phyloP scores from a whole-genome alignment of 2,329 filamentous ascomycete species.

The Alternaria gansuensis region DNA sequence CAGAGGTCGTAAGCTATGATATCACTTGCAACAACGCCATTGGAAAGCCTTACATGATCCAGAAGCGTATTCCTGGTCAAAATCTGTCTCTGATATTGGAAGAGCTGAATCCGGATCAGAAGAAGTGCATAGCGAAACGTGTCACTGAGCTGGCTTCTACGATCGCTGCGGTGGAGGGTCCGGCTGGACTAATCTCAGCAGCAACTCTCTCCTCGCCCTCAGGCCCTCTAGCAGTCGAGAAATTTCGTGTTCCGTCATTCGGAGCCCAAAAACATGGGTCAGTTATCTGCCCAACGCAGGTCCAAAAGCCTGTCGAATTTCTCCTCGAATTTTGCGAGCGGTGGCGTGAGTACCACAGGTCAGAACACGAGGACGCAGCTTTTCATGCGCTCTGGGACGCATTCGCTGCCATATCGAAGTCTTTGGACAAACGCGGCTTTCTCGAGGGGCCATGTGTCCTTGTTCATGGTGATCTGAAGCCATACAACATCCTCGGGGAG shows the following conservation, averaged over 20 bases:
- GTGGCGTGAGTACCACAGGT: slow-evolving; percentile 17
- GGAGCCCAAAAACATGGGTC: not conserved
- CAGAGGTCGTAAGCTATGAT: too few relatives aligned
- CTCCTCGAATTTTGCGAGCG: slow-evolving; percentile 21
- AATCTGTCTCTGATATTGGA: slow-evolving; percentile 8
- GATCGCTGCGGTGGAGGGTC: slow-evolving; percentile 4
- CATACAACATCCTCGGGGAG: slow-evolving; percentile 44
- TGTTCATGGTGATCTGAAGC: slow-evolving; percentile 40
- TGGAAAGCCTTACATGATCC: slow-evolving; percentile 19
- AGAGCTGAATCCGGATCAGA: slow-evolving; percentile 17
- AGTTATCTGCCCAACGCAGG: too few relatives aligned
- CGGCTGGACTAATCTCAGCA: not conserved
- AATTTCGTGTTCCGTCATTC: not conserved
- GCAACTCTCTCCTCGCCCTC: too few relatives aligned
- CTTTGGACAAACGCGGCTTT: slow-evolving; percentile 25
- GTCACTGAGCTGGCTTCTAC: not conserved
- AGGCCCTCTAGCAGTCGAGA: too few relatives aligned
- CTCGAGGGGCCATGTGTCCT: slow-evolving; percentile 22
- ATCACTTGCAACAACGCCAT: slow-evolving; percentile 10
- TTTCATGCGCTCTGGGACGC: slow-evolving; percentile 24
- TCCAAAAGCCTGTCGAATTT: not conserved
- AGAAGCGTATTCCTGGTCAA: slow-evolving; percentile 20
- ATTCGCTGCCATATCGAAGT: slow-evolving; percentile 17
- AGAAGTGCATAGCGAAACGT: slow-evolving; percentile 8
- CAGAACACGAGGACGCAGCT: not conserved